Base-by-base conservation (phyloP, 495 filamentous ascomycete species). In the Xylaria palmicola region DNA sequence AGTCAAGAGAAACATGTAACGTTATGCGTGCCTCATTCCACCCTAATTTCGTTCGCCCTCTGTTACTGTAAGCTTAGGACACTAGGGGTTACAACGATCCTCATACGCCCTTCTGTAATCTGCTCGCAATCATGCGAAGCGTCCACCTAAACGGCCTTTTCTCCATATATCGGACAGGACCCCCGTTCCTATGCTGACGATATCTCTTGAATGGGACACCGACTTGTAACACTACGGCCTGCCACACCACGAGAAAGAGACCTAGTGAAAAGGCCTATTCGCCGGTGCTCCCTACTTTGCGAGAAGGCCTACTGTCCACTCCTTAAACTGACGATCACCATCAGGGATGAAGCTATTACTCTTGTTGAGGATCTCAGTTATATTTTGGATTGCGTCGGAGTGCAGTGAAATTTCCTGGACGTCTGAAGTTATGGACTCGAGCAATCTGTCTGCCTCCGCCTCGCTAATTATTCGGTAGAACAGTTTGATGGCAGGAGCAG, bases 231-330 rank as follows among this genome's bases (percentile, higher is more conserved):
- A 9, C 27, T 15, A 22, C 0, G 19, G 12, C 1, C 32, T 29
- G 29, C 29, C 47, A 17, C 4, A 8, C 4, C 9, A 1, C 22
- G 10, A 9, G 3, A 29, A 9, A 40, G 13, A 2, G 3, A 22
- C 24, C n/a, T 24, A 13, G 7, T 30, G 39, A 56, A 15, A 24
- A 1, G n/a, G n/a, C n/a, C n/a, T n/a, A 53, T 51, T 27, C 29
- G 15, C 34, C 34, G 36, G 34, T 36, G n/a, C 41, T 55, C 64
- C 61, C 70, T 62, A 82, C 43, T 77, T 74, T 56, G 81, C 79
- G 53, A 92, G 59, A 6, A 92, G 72, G 1, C 85, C 87, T 41
- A 91, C 86, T 39, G 77, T 79, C 89, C 89, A 92, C 32, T 83
- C 79, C 56, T 82, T 77, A 62, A 90, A 86, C 2, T 56, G 69